Evolutionary conservation across 2,329 filamentous ascomycete genomes (phyloP), one percentile per base, ranked within the genome.

Genomic region (Phymatotrichopsis omnivora): DNA sequence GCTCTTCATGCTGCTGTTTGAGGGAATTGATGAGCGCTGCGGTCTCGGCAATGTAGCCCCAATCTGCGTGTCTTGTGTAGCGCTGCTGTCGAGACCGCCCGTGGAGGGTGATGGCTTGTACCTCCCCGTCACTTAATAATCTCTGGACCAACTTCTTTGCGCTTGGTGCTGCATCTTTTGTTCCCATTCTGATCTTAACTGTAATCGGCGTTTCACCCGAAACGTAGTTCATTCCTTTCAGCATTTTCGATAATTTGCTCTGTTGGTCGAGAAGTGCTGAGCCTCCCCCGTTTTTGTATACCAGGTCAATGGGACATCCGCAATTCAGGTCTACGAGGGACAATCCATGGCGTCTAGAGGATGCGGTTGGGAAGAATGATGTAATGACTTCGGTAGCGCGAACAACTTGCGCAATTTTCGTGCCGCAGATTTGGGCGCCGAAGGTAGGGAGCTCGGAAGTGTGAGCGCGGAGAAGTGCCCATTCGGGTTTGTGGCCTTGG

Each of bases 281-380:
- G 3, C 91, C 91, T 30, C 84, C 85, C 39, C 91, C 91, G 34
- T 81, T 74, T 57, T 86, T 79, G 69, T 78, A 96, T 40, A 98
- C 80, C 57, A 95, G 76, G 61, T 98, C 91, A 60, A 98, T 95
- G 3, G 91, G 91, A 61, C 91, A 98, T 33, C 91, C 91, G 59
- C 89, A 96, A 68, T 98, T 98, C 56, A 98, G 70, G 60, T 98
- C 91, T 54, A 98, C 83, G 29, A 94, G 77, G 27, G 91, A 83
- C 16, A 98, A 73, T 22, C 52, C 50, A 19, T 51, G 54, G 23
- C 52, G 52, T 22, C 30, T 25, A 14, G 52, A 50, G 22, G 43
- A 29, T 1, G 50, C 38, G 58, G 85, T 76, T 3, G 91, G 87
- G 46, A 87, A 78, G 53, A 82, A 76, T 23, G 73, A 72, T 4